Evolutionary conservation across 1,284 basidiomycete species (phyloP), one percentile per base, ranked within the genome.

Genomic region (Termitomyces sp.): DNA sequence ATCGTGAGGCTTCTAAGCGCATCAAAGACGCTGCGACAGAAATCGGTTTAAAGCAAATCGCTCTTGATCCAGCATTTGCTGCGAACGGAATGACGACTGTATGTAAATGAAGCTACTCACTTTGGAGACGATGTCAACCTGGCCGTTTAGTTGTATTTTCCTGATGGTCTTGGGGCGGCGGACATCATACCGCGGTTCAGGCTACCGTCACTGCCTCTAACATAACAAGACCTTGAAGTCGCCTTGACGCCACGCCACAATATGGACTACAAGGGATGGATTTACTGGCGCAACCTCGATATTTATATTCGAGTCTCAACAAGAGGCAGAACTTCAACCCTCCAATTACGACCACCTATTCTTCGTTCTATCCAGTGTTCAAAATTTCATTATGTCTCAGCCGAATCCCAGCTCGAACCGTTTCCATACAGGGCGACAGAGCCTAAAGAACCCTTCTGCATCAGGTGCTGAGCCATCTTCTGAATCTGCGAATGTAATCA

Each of bases 61-160:
- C 92, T 19, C 66, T 82, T 8, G 74, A 79, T 44, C 72, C 82
- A 1, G 75, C 79, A 5, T 78, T 80, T 53, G 81, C 88, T n/a
- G 94, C 94, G 5, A 95, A 95, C 66, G 93, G 94, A 45, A 96
- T 98, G 94, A 91, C 91, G 12, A 92, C 92, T 41, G 86, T 86
- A 63, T 56, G 79, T 67, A 19, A 17, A 12, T 3, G 4, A 21
- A 21, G n/a, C 21, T 24, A 41, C 21, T 40, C 13, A 30, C 13
- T 4, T 19, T 4, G 5, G 8, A 26, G 7, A 17, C 36, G 15
- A 46, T 39, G n/a, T 38, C 30, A 7, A 42, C 49, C 33, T n/a
- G 17, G 8, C 10, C 9, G 26, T 19, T 15, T 60, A 86, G 81
- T 65, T 90, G 42, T 91, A 89, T 71, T 90, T 84, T 69, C 94